Percentiles rank a stretch among this genome's conserved stretches.
These are phyloP conservation scores for Maudiozyma humilis DNA, from an alignment of 1,139 yeast genomes.

Conservation along the genomic window DNA sequence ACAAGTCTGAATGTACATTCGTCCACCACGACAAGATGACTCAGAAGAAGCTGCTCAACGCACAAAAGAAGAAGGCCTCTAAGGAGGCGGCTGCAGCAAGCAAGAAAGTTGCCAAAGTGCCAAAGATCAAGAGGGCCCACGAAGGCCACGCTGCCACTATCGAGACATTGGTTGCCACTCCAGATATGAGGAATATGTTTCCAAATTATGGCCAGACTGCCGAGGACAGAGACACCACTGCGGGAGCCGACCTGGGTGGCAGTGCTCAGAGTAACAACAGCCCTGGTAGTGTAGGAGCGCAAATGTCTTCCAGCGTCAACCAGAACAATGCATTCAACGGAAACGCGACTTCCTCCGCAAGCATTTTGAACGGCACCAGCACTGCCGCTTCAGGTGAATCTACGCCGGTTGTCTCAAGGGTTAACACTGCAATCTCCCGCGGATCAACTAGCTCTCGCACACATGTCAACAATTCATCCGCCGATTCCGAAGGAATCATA, in stretches of 20 bases:
- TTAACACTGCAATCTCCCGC: too few species aligned
- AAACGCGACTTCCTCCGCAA: too few species aligned
- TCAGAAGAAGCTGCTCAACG: neutral
- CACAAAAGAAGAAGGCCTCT: neutral
- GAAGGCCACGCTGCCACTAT: too few species aligned
- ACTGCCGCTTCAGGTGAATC: too few species aligned
- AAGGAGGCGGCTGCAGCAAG: neutral
- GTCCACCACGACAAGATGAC: conserved; percentile 6
- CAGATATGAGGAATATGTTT: conserved; percentile 1
- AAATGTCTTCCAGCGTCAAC: too few species aligned
- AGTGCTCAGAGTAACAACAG: neutral
- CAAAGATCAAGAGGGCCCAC: too few species aligned
- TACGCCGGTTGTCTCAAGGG: too few species aligned
- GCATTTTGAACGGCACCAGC: too few species aligned
- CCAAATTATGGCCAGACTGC: too few species aligned
- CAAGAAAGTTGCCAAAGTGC: neutral
- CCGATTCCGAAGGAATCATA: neutral
- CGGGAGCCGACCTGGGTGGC: neutral
- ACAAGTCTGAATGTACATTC: conserved; percentile 20
- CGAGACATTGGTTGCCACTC: neutral
- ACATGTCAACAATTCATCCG: too few species aligned
- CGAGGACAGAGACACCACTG: neutral
- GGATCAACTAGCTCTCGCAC: too few species aligned
- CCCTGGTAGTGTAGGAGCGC: neutral
- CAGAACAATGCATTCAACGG: too few species aligned